These are phyloP conservation scores for Jamesozyma lodderae DNA, from an alignment of 805 yeast genomes.

Conservation along the genomic window DNA sequence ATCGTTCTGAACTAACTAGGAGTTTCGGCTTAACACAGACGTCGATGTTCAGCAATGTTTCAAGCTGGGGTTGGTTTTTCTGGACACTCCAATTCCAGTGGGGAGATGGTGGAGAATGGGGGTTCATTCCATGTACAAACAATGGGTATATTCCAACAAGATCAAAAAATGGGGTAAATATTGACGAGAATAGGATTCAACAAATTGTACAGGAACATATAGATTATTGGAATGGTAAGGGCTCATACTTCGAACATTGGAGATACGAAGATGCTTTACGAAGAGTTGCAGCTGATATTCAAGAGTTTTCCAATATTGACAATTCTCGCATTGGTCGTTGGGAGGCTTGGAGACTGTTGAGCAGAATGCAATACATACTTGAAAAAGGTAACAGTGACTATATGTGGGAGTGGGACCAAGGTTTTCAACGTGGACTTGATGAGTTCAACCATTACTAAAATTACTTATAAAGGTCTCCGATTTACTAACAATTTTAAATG, in stretches of 20 bases:
- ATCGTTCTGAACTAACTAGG: constrained; percentile 45
- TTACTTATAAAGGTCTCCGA: too few species aligned
- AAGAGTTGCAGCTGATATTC: constrained; percentile 66
- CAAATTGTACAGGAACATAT: constrained; percentile 36
- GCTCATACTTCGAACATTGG: constrained; percentile 65
- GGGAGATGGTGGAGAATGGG: constrained; percentile 98
- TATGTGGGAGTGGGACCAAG: constrained; percentile 88
- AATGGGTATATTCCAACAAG: constrained; percentile 43
- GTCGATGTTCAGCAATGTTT: constrained; percentile 39
- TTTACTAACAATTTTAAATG: too few species aligned
- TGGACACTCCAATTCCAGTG: constrained; percentile 85
- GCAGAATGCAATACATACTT: constrained; percentile 52
- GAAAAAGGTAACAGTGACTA: constrained; percentile 46
- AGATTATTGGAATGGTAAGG: constrained; percentile 61
- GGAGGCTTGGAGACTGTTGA: constrained; percentile 55
- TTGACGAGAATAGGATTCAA: constrained; percentile 30
- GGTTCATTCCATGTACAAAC: constrained; percentile 66
- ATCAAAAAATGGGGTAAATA: constrained; percentile 18
- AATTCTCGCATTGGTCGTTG: constrained; percentile 68
- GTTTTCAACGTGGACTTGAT: constrained; percentile 55
- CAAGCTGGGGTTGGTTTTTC: constrained; percentile 68
- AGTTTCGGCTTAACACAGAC: constrained; percentile 54
- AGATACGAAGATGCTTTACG: constrained; percentile 71
- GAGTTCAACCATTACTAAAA: too few species aligned
- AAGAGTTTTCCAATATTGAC: constrained; percentile 57